phyloP scores from a whole-genome alignment of 345 rosid species.

The Populus alba region DNA sequence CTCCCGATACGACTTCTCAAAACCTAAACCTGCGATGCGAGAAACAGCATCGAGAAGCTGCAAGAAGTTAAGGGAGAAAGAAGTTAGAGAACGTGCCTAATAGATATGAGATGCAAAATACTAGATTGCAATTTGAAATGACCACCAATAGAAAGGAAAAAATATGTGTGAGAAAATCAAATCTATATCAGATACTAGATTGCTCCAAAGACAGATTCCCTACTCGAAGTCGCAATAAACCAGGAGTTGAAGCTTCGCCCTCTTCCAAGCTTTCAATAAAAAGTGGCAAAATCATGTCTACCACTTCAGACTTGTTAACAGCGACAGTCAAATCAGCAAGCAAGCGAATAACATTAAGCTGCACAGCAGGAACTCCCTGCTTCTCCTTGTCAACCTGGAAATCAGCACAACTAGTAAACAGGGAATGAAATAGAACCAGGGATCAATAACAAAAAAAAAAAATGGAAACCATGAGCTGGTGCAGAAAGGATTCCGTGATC shows the following conservation, averaged over 20 bases:
- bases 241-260: constrained; percentile 93
- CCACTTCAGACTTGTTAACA: constrained; percentile 88
- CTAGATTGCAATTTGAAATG: constrained; percentile 5
- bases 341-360: constrained; percentile 83
- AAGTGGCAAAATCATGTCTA: constrained; percentile 96
- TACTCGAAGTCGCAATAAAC: constrained; percentile 89
- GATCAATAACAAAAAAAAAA: neutral
- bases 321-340: constrained; percentile 92
- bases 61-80: constrained; percentile 27
- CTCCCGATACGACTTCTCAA: constrained; percentile 98
- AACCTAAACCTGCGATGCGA: constrained; percentile 93
- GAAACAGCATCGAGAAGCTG: constrained; percentile 99
- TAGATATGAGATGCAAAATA: constrained; percentile 11
- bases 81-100: constrained; percentile 23
- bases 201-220: constrained; percentile 32
- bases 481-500: neutral
- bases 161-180: neutral
- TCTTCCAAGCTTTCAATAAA: constrained; percentile 96
- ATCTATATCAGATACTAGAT: constrained; percentile 18
- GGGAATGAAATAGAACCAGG: neutral
- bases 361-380: constrained; percentile 67
- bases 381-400: constrained; percentile 83
- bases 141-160: constrained; percentile 8
- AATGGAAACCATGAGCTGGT: neutral
- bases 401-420: constrained; percentile 17